Percentiles rank a stretch among this genome's conserved stretches.
phyloP scores from a whole-genome alignment of 306 rosid species.

The Canavalia gladiata region DNA sequence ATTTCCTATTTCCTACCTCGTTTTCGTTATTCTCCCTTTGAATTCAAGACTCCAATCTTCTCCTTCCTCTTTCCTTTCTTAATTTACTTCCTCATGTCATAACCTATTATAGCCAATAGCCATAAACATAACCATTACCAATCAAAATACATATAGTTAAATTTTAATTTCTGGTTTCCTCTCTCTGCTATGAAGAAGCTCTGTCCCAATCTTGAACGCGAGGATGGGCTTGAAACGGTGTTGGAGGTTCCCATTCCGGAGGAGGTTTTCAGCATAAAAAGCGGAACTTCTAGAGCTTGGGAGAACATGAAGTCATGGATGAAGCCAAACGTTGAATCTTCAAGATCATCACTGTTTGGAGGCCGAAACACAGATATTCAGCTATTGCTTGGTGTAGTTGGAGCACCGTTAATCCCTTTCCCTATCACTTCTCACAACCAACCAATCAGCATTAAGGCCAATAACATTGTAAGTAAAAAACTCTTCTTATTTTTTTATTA shows the following conservation, averaged over 20 bases:
- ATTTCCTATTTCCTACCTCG: background rate
- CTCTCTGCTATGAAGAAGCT: constrained; percentile 74
- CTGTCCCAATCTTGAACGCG: constrained; percentile 82
- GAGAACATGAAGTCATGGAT: constrained; percentile 85
- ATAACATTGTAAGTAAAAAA: constrained; percentile 66
- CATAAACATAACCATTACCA: background rate
- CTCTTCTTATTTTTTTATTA: background rate
- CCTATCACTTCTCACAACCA: constrained; percentile 62
- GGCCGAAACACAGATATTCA: constrained; percentile 72
- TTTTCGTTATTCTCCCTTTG: constrained; percentile 46
- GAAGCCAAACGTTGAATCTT: constrained; percentile 59
- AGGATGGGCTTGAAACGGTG: constrained; percentile 89
- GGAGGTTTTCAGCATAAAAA: constrained; percentile 70
- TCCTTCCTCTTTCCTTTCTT: constrained; percentile 3
- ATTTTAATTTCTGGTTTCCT: background rate
- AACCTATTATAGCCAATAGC: background rate
- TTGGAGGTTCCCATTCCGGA: constrained; percentile 95
- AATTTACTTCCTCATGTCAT: constrained; percentile 6
- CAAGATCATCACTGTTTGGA: constrained; percentile 58
- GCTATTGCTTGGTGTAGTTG: constrained; percentile 78
- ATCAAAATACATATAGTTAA: background rate
- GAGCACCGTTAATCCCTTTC: constrained; percentile 87
- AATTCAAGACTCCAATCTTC: constrained; percentile 44
- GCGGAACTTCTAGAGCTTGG: constrained; percentile 63
- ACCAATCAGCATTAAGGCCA: constrained; percentile 69